phyloP scores from a whole-genome alignment of 768 basidiomycete genomes.

The Daedaleopsis sinensis region DNA sequence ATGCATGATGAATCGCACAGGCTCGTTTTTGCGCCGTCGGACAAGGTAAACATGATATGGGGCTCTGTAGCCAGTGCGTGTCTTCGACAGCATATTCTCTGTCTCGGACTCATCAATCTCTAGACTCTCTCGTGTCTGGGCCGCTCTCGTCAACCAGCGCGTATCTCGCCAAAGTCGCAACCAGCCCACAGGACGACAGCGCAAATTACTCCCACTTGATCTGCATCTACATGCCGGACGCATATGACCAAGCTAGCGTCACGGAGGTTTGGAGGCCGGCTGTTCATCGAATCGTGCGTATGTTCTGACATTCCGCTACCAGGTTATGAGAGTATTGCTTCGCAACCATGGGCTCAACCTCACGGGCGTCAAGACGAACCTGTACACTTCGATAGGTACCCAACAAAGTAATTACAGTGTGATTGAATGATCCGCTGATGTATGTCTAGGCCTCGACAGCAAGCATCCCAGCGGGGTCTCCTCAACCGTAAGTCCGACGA shows the following conservation, averaged over 20 bases:
- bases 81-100: neutral
- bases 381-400: conserved; percentile 66
- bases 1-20: conserved; percentile 36
- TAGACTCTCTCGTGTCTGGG: conserved; percentile 68
- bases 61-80: conserved; percentile 58
- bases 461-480: conserved; percentile 76
- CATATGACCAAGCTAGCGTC: conserved; percentile 64
- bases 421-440: neutral
- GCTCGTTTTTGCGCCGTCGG: conserved; percentile 65
- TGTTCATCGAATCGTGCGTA: neutral
- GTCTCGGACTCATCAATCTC: neutral
- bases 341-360: conserved; percentile 66
- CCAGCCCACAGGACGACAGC: conserved; percentile 50
- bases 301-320: neutral
- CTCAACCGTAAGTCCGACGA: conserved; percentile 56
- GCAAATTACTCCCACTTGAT: conserved; percentile 64
- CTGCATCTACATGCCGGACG: conserved; percentile 72
- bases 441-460: conserved; percentile 63
- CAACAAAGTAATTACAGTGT: neutral
- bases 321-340: conserved; percentile 74
- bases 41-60: conserved; percentile 70
- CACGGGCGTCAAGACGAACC: conserved; percentile 70
- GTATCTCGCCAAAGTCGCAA: conserved; percentile 64
- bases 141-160: conserved; percentile 63
- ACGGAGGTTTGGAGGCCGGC: conserved; percentile 44